These are phyloP conservation scores for Besnoitia besnoiti DNA, from an alignment of 169 alveolate species.

Conservation along the genomic window DNA sequence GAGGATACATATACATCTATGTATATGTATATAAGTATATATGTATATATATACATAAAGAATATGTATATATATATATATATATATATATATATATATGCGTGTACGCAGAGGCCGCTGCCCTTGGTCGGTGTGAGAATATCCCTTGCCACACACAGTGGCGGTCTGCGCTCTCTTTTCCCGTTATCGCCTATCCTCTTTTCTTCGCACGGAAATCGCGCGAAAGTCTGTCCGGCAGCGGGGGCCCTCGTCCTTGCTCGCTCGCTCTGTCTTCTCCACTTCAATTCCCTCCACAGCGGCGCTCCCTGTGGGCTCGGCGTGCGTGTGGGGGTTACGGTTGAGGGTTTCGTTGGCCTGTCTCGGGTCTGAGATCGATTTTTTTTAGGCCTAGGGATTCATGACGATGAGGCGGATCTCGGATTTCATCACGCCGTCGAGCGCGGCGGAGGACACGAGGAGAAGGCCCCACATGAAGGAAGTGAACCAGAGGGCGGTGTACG, in stretches of 20 bases:
- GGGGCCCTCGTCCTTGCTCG: too few relatives aligned
- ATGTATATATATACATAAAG: neutral
- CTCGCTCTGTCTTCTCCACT: too few relatives aligned
- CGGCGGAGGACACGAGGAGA: neutral
- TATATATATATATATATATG: too few relatives aligned
- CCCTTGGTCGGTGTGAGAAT: too few relatives aligned
- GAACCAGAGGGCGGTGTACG: conserved; percentile 60
- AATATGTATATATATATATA: too few relatives aligned
- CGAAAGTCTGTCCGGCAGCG: too few relatives aligned
- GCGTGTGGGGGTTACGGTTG: too few relatives aligned
- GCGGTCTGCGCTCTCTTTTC: neutral
- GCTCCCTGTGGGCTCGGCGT: too few relatives aligned
- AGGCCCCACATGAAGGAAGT: conserved; percentile 56
- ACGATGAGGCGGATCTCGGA: neutral
- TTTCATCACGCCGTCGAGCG: neutral
- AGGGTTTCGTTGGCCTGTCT: neutral
- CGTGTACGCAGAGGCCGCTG: too few relatives aligned
- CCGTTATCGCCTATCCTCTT: neutral
- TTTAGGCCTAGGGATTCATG: neutral
- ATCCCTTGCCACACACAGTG: neutral
- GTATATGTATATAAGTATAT: neutral
- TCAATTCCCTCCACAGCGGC: too few relatives aligned
- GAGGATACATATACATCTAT: neutral
- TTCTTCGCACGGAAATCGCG: too few relatives aligned
- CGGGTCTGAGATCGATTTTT: neutral